Conservation (phyloP, 2,329 filamentous ascomycete species). For the Dactylonectria estremocensis region DNA sequence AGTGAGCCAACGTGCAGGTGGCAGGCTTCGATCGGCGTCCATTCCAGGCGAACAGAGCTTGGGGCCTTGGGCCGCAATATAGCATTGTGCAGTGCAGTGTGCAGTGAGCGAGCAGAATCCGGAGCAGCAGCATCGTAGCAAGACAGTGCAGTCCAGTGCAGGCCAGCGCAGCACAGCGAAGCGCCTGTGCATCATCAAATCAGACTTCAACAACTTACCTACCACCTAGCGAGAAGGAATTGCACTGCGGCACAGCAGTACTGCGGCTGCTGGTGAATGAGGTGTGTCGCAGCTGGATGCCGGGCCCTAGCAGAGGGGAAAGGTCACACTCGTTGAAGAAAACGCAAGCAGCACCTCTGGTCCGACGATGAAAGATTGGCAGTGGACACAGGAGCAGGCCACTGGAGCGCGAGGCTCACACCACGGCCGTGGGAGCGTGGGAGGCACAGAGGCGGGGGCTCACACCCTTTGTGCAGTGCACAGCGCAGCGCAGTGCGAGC, state of each 20-base stretch:
- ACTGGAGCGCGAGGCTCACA: constrained; percentile 44
- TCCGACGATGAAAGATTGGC: constrained; percentile 28
- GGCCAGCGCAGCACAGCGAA: not conserved
- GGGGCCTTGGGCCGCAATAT: constrained; percentile 5
- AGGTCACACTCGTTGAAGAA: constrained; percentile 39
- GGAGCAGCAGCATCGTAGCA: constrained; percentile 2
- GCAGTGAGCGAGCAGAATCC: not conserved
- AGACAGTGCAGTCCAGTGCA: not conserved
- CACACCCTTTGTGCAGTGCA: constrained; percentile 40
- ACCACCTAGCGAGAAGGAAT: constrained; percentile 5
- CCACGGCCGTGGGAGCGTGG: constrained; percentile 36
- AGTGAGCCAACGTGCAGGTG: constrained; percentile 10
- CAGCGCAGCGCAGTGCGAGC: constrained; percentile 38
- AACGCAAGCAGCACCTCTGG: constrained; percentile 34
- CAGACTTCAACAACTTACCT: constrained; percentile 14
- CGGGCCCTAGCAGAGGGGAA: constrained; percentile 25
- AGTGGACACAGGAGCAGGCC: constrained; percentile 45
- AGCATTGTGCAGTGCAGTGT: not conserved
- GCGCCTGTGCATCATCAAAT: not conserved
- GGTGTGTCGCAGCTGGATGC: not conserved
- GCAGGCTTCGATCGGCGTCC: constrained; percentile 10
- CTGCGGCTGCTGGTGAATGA: constrained; percentile 8
- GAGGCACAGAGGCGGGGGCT: constrained; percentile 36
- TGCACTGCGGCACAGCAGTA: constrained; percentile 22
- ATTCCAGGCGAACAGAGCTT: constrained; percentile 30